Conservation (phyloP, 306 rosid genomes). For the Fragaria vesca region DNA sequence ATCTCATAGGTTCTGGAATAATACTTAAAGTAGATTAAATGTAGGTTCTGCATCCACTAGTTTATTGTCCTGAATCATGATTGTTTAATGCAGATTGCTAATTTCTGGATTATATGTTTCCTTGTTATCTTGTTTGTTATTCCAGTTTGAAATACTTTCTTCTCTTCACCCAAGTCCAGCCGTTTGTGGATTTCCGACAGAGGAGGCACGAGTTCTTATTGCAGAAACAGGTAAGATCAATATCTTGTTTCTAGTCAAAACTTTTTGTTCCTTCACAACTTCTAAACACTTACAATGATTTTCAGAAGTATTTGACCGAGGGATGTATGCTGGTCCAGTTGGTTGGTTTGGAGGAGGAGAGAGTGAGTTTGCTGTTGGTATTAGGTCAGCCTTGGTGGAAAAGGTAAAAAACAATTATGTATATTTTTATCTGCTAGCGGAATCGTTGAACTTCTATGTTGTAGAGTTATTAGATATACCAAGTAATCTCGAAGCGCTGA, state of each 20-base stretch:
- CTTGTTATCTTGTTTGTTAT: slow-evolving; percentile 13
- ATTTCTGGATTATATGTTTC: slow-evolving; percentile 11
- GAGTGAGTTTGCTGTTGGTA: slow-evolving; percentile 98
- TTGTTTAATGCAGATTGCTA: not conserved
- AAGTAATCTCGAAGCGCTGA: slow-evolving; percentile 16
- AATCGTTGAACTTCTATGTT: not conserved
- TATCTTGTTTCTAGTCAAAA: not conserved
- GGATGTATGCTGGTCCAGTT: slow-evolving; percentile 98
- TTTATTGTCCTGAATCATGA: slow-evolving; percentile 10
- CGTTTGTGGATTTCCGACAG: slow-evolving; percentile 94
- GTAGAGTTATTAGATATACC: not conserved
- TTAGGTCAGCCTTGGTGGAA: slow-evolving; percentile 87
- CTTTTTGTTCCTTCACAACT: not conserved
- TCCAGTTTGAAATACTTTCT: slow-evolving; percentile 74
- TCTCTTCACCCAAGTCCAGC: slow-evolving; percentile 97
- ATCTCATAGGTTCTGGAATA: slow-evolving; percentile 6
- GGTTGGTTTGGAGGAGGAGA: slow-evolving; percentile 99
- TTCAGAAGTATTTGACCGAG: slow-evolving; percentile 89
- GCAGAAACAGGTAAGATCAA: slow-evolving; percentile 67
- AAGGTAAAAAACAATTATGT: slow-evolving; percentile 46
- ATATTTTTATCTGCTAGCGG: not conserved
- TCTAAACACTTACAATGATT: slow-evolving; percentile 13
- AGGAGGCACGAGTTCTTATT: slow-evolving; percentile 78
- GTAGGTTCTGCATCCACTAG: not conserved
- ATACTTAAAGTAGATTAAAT: not conserved